Base-by-base conservation (phyloP, 2,329 filamentous ascomycete species). In the Ophiostoma sp. region DNA sequence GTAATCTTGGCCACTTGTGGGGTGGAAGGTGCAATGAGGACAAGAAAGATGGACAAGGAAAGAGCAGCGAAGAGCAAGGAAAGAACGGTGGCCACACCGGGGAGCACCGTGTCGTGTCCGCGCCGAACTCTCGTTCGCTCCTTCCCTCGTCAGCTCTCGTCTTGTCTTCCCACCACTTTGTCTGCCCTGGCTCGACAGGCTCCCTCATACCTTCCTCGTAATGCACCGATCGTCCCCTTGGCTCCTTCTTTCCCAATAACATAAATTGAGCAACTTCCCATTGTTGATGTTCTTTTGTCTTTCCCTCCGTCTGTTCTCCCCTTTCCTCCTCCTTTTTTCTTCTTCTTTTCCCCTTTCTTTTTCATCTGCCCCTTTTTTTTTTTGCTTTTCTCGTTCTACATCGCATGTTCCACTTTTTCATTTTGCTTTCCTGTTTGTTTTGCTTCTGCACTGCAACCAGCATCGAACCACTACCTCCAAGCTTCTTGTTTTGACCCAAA, bases 281-380 rank as follows among this genome's bases (percentile, higher is more conserved):
- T 39, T 70, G 50, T 70, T 70, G 68, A 59, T 17, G 33, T 61
- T 12, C 52, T 70, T 70, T 31, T 22, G 11, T 48, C 25, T 42
- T 77, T 0, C 79, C 78, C 31, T 80, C 82, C 19, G 25, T 9
- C 68, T 17, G 19, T 77, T 83, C 0, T 76, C 84, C 3, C 77
- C 77, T 22, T 73, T 72, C 7, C 82, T 80, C 79, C 76, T 74
- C 70, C 61, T 81, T 36, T 74, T 64, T 79, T 17, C 22, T 25
- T 4, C n/a, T 19, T 33, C 9, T n/a, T 33, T 25, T 25, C 48
- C 31, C 22, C n/a, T 31, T 11, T 48, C 52, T 28, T 69, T 28
- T 28, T n/a, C 31, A 28, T 64, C 28, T 28, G 9, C n/a, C n/a
- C n/a, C n/a, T n/a, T n/a, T 69, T 28, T 28, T n/a, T 39, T 39